These are phyloP conservation scores for Aspergillus hancockii DNA, from an alignment of 495 filamentous ascomycete species.

Conservation along the genomic window DNA sequence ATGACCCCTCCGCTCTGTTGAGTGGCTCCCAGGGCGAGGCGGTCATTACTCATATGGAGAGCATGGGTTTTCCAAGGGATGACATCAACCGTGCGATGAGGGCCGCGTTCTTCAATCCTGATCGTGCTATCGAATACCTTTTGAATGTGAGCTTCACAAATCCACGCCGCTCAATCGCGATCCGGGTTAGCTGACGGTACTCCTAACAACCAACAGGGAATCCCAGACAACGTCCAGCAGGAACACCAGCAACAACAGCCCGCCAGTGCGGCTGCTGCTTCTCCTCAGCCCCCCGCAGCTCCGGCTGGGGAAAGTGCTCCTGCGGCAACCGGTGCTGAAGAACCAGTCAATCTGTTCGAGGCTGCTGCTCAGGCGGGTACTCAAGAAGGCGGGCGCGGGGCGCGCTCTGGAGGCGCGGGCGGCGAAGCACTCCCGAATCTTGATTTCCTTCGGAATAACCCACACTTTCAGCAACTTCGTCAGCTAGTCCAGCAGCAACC, in stretches of 20 bases:
- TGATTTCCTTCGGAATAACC: constrained; percentile 93
- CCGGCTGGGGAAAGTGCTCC: constrained; percentile 38
- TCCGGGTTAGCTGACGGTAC: constrained; percentile 3
- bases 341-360: constrained; percentile 90
- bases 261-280: constrained; percentile 34
- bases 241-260: constrained; percentile 57
- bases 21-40: constrained; percentile 78
- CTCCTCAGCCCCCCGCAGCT: constrained; percentile 33
- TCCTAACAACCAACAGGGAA: constrained; percentile 62
- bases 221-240: constrained; percentile 78
- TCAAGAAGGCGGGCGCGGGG: constrained; percentile 51
- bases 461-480: constrained; percentile 95
- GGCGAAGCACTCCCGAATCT: constrained; percentile 71
- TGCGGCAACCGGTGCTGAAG: constrained; percentile 51
- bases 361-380: constrained; percentile 78
- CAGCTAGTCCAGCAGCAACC: constrained; percentile 97
- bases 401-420: constrained; percentile 51
- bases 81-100: constrained; percentile 93
- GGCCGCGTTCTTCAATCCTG: constrained; percentile 93
- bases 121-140: constrained; percentile 95
- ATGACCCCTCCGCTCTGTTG: constrained; percentile 78
- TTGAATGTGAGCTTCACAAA: constrained; percentile 65
- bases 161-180: not conserved
- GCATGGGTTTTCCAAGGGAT: constrained; percentile 86
- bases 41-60: constrained; percentile 94